Conservation (phyloP, 2,329 filamentous ascomycete genomes). For the Hymenotorrendiella dingleyae region DNA sequence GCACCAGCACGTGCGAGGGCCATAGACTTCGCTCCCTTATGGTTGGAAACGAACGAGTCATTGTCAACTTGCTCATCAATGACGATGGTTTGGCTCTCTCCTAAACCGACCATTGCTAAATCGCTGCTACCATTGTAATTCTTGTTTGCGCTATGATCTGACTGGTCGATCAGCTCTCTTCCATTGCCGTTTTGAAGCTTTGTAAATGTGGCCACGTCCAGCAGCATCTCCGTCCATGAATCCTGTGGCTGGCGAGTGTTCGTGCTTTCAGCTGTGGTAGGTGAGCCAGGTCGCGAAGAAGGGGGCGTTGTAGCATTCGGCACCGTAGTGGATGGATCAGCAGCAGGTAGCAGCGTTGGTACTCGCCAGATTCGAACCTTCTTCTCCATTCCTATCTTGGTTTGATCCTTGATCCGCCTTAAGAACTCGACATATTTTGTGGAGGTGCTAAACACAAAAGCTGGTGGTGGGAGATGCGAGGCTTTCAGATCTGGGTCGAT, state of each 20-base stretch:
- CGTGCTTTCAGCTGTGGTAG: conserved; percentile 8
- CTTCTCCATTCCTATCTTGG: conserved; percentile 60
- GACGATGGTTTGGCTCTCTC: conserved; percentile 70
- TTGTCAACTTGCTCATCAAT: conserved; percentile 69
- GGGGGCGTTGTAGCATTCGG: conserved; percentile 37
- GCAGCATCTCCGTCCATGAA: conserved; percentile 38
- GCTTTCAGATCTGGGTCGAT: conserved; percentile 56
- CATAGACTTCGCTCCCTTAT: conserved; percentile 25
- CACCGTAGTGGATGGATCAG: conserved; percentile 32
- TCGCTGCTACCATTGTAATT: conserved; percentile 73
- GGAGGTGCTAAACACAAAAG: conserved; percentile 65
- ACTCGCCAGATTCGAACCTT: conserved; percentile 61
- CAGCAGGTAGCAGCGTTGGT: conserved; percentile 23
- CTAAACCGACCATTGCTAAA: conserved; percentile 60
- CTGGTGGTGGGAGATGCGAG: conserved; percentile 53
- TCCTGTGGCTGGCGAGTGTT: conserved; percentile 24
- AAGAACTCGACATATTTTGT: conserved; percentile 71
- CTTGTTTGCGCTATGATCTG: conserved; percentile 65
- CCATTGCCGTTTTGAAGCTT: conserved; percentile 57
- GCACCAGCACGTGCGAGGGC: conserved; percentile 16
- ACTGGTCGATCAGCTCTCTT: conserved; percentile 55
- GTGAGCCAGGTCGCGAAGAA: conserved; percentile 27
- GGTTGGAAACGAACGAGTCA: conserved; percentile 52
- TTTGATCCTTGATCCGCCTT: conserved; percentile 61
- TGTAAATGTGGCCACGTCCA: conserved; percentile 53